These are phyloP conservation scores for Pestalotiopsis sp. DNA, from an alignment of 2,329 filamentous ascomycete genomes.

Conservation along the genomic window DNA sequence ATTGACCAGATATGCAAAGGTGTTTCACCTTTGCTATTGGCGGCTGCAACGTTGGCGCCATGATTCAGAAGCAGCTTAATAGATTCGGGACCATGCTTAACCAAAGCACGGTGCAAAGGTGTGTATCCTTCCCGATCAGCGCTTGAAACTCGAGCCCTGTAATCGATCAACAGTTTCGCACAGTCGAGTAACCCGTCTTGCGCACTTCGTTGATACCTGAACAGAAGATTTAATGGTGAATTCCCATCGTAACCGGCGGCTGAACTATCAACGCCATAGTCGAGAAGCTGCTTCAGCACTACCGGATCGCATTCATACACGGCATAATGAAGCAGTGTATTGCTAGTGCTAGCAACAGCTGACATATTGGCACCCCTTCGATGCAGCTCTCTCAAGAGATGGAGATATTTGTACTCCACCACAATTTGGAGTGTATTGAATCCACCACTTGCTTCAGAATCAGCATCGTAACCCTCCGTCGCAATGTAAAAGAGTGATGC, in stretches of 20 bases:
- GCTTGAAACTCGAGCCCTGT: background rate
- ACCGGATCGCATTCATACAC: background rate
- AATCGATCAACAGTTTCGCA: background rate
- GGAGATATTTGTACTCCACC: background rate
- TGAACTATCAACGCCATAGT: background rate
- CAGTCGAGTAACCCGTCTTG: background rate
- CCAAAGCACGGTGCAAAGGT: background rate
- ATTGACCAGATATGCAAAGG: background rate
- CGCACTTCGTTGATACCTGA: too few species aligned
- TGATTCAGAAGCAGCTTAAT: background rate
- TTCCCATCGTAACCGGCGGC: background rate
- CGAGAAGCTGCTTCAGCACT: background rate
- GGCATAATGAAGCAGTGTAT: background rate
- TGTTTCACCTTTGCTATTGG: background rate
- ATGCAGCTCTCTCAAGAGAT: background rate
- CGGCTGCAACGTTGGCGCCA: background rate
- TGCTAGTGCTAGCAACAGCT: accelerated
- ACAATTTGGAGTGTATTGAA: background rate
- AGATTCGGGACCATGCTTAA: background rate
- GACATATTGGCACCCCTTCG: background rate
- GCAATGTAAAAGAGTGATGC: background rate
- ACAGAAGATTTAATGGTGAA: background rate
- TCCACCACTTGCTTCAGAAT: background rate
- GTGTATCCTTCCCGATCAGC: background rate
- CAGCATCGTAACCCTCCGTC: background rate